Evolutionary conservation across 148 eudicot species (phyloP).

Genomic region (Dianthus caryophyllus): DNA sequence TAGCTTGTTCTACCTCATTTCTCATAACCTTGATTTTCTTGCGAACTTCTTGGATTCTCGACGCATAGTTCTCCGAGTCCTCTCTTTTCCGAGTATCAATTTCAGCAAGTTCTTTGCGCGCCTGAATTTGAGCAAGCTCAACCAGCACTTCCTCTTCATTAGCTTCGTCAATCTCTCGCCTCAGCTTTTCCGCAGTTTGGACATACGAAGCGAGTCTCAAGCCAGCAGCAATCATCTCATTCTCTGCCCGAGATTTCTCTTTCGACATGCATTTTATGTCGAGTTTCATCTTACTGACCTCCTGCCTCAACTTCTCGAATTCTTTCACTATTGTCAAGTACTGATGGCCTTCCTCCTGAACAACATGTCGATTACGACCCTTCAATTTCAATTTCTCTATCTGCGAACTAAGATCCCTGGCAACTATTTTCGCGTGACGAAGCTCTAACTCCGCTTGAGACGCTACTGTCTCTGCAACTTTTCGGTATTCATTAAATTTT

Average conservation of each 20-base stretch:
- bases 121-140: conserved; percentile 83
- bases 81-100: conserved; percentile 56
- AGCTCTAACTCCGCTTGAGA: conserved; percentile 57
- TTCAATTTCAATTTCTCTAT: conserved; percentile 50
- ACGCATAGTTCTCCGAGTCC: conserved; percentile 31
- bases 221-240: conserved; percentile 38
- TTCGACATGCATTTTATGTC: conserved; percentile 49
- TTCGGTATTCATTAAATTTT: conserved; percentile 33
- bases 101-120: conserved; percentile 58
- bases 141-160: conserved; percentile 81
- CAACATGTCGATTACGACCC: conserved; percentile 20
- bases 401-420: conserved; percentile 37
- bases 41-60: conserved; percentile 36
- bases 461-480: conserved; percentile 33
- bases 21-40: conserved; percentile 37
- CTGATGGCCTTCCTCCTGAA: conserved; percentile 27
- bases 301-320: conserved; percentile 52
- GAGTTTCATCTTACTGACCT: conserved; percentile 58
- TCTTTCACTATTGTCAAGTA: conserved; percentile 42
- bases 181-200: conserved; percentile 35
- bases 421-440: conserved; percentile 45
- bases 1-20: conserved; percentile 35
- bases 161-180: conserved; percentile 59
- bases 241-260: conserved; percentile 52
- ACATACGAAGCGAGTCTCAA: conserved; percentile 29